Conservation (phyloP, 257 asterid genomes). For the Solanum medicagineum region DNA sequence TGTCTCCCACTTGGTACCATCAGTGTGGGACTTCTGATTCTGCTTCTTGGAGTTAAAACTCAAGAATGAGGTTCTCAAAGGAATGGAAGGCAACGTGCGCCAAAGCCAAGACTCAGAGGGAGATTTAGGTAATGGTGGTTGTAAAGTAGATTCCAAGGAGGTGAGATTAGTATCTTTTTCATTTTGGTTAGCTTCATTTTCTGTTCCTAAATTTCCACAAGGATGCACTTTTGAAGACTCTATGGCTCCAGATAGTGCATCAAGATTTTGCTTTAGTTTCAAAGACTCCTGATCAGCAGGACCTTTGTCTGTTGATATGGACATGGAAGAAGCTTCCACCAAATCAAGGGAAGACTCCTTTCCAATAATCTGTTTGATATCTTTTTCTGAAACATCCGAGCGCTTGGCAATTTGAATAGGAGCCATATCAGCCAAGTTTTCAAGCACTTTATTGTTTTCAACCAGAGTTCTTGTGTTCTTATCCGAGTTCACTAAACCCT, state of each 20-base stretch:
- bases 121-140: slow-evolving; percentile 95
- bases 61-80: slow-evolving; percentile 40
- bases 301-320: neutral
- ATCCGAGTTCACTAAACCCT: slow-evolving; percentile 5
- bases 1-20: slow-evolving; percentile 69
- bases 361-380: slow-evolving; percentile 11
- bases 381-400: slow-evolving; percentile 1
- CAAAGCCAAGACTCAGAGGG: slow-evolving; percentile 99
- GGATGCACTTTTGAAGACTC: neutral
- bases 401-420: neutral
- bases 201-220: slow-evolving; percentile 4
- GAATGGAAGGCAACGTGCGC: slow-evolving; percentile 56
- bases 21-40: slow-evolving; percentile 21
- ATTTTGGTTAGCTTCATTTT: slow-evolving; percentile 7
- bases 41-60: slow-evolving; percentile 28
- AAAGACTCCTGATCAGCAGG: slow-evolving; percentile 3
- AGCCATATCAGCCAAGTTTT: neutral
- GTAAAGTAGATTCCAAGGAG: slow-evolving; percentile 35
- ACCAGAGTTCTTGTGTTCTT: slow-evolving; percentile 5
- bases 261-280: neutral
- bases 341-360: slow-evolving; percentile 1
- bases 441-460: slow-evolving; percentile 7
- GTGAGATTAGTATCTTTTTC: slow-evolving; percentile 7
- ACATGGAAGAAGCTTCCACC: slow-evolving; percentile 1
- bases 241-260: neutral